Base-by-base conservation (phyloP, 306 rosid species). In the Citrullus colocynthis region DNA sequence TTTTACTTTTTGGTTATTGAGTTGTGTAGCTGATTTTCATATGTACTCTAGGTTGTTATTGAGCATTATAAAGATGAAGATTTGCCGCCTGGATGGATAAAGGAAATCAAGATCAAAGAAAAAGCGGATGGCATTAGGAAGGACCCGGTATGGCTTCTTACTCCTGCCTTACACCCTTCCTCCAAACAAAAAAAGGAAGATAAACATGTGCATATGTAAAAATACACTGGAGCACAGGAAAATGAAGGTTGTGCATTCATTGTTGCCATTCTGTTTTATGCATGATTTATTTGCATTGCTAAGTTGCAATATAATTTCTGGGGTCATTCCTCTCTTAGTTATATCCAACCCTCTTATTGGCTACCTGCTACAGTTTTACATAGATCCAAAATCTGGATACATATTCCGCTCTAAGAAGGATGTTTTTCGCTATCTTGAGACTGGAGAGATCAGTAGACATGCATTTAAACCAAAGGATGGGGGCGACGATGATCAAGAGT, bases 71-170 rank as follows among this genome's bases (percentile, higher is more conserved):
- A 73, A 54, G 88, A 32, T 73, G 91, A 90, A 76, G 96, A 89
- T 86, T 83, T 93, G 81, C 96, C 98, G 18, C 85, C 90, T 54
- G 97, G 96, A 65, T 91, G 96, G 96, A 86, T 78, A 72, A 83
- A 85, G 82, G 91, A 88, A 85, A 82, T 86, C 80, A 93, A 82
- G 86, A 85, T 84, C 77, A 82, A 70, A 83, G 83, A 77, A 86
- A 83, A 44, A 30, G 24, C 77, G 58, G 79, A 78, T 42, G 89
- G 85, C 69, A 67, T 77, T 8, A 87, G 82, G 74, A 83, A 76
- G 75, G 88, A 87, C 59, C 82, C 85, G 81, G 88, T 87, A 85
- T 65, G 75, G 41, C 80, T 78, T 65, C 59, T 34, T 75, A 57
- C 71, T 57, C 4, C 4, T 9, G 9, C 45, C 45, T 1, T 42